phyloP scores from a whole-genome alignment of 495 filamentous ascomycete species.

The Mytilinidion resinicola region DNA sequence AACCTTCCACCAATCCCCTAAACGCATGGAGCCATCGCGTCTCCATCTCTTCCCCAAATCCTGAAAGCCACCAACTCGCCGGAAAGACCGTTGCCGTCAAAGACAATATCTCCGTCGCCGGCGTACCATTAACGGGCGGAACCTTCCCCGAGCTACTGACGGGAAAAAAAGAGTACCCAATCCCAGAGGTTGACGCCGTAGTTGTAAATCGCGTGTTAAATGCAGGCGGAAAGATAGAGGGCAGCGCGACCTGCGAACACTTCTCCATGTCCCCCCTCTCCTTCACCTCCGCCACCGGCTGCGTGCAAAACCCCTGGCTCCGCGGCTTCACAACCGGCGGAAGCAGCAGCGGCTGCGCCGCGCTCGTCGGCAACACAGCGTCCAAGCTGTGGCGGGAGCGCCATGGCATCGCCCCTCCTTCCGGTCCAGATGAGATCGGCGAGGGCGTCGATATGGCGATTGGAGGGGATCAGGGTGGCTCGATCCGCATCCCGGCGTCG shows the following conservation, averaged over 20 bases:
- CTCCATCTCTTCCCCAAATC: background rate
- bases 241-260: slow-evolving; percentile 16
- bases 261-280: slow-evolving; percentile 15
- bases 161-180: slow-evolving; percentile 4
- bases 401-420: background rate
- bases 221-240: slow-evolving; percentile 4
- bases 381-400: slow-evolving; percentile 3
- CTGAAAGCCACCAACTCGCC: background rate
- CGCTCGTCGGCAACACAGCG: background rate
- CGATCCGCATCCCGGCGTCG: slow-evolving; percentile 36
- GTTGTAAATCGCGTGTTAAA: slow-evolving; percentile 11
- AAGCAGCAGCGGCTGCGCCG: slow-evolving; percentile 7
- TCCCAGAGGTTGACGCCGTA: slow-evolving; percentile 13
- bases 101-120: slow-evolving; percentile 17
- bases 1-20: slow-evolving; percentile 8
- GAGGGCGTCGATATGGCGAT: slow-evolving; percentile 22
- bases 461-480: slow-evolving; percentile 34
- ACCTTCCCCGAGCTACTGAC: slow-evolving; percentile 17
- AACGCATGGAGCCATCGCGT: slow-evolving; percentile 18
- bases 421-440: slow-evolving; percentile 9
- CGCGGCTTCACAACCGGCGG: slow-evolving; percentile 17
- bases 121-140: slow-evolving; percentile 13
- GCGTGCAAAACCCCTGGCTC: slow-evolving; percentile 17
- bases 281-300: slow-evolving; percentile 12
- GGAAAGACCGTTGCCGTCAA: slow-evolving; percentile 15